Conservation (phyloP, 768 basidiomycete genomes). For the Lentinula raphanica region DNA sequence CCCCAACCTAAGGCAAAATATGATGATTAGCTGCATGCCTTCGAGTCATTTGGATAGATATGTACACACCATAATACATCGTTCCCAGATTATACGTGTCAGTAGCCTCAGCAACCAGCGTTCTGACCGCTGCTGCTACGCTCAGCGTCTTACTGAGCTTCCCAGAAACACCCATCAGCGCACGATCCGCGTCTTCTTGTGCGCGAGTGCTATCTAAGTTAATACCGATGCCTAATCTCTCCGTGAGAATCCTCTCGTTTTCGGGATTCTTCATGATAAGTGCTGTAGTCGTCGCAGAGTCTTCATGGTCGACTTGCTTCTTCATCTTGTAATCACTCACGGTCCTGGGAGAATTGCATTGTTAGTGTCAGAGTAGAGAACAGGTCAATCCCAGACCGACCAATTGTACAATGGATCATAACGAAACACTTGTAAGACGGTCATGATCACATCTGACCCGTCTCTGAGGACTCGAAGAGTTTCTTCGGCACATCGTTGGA, state of each 20-base stretch:
- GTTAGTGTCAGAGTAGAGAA: background rate
- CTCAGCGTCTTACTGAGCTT: constrained; percentile 85
- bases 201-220: constrained; percentile 63
- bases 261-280: constrained; percentile 16
- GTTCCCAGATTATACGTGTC: constrained; percentile 68
- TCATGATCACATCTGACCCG: constrained; percentile 83
- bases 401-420: constrained; percentile 93
- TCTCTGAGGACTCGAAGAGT: constrained; percentile 87
- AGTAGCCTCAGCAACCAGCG: constrained; percentile 84
- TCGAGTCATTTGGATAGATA: background rate
- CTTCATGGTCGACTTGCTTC: constrained; percentile 52
- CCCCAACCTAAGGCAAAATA: constrained; percentile 26
- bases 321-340: constrained; percentile 67
- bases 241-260: constrained; percentile 12
- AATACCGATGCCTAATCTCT: constrained; percentile 46
- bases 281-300: constrained; percentile 16
- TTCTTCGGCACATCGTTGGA: constrained; percentile 92
- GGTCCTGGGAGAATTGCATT: constrained; percentile 44
- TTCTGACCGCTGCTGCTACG: constrained; percentile 91
- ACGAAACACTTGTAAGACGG: constrained; percentile 94
- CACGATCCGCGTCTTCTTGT: constrained; percentile 87
- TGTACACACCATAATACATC: constrained; percentile 76
- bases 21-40: background rate
- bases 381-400: constrained; percentile 36
- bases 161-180: constrained; percentile 68